Conservation (phyloP, 1,284 basidiomycete species). For the Anthracocystis walkeri region DNA sequence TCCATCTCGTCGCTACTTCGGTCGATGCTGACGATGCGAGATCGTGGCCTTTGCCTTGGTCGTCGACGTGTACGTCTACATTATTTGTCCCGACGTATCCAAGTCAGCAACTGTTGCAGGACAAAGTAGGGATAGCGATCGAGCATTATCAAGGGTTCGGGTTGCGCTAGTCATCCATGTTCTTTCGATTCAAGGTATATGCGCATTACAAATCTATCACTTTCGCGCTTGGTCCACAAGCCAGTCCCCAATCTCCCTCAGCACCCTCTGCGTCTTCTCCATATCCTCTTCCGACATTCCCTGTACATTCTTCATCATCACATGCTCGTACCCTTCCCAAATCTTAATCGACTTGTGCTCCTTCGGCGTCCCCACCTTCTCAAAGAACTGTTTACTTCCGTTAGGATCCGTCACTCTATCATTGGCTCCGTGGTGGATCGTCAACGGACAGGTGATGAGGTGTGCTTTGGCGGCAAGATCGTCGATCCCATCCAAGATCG, state of each 20-base stretch:
- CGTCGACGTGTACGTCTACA: conserved; percentile 58
- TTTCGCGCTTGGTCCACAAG: conserved; percentile 40
- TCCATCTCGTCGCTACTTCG: conserved; percentile 42
- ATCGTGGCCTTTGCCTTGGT: conserved; percentile 54
- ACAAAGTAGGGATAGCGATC: conserved; percentile 49
- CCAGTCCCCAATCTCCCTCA: conserved; percentile 58
- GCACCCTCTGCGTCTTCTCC: conserved; percentile 50
- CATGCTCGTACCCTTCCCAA: conserved; percentile 73
- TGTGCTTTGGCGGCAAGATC: conserved; percentile 67
- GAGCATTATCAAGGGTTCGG: conserved; percentile 59
- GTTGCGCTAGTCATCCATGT: conserved; percentile 18
- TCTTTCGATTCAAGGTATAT: background rate
- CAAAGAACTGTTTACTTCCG: conserved; percentile 71
- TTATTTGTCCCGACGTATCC: conserved; percentile 56
- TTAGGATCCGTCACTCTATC: conserved; percentile 72
- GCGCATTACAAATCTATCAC: conserved; percentile 4
- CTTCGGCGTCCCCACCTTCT: conserved; percentile 65
- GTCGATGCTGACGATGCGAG: conserved; percentile 6
- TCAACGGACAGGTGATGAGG: conserved; percentile 70
- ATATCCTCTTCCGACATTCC: conserved; percentile 58
- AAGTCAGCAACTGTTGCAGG: conserved; percentile 14
- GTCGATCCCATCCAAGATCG: conserved; percentile 71
- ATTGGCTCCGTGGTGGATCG: conserved; percentile 72
- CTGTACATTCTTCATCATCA: conserved; percentile 69
- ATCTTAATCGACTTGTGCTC: conserved; percentile 71